Base-by-base conservation (phyloP, 2,329 filamentous ascomycete species). In the Zymoseptoria tritici region DNA sequence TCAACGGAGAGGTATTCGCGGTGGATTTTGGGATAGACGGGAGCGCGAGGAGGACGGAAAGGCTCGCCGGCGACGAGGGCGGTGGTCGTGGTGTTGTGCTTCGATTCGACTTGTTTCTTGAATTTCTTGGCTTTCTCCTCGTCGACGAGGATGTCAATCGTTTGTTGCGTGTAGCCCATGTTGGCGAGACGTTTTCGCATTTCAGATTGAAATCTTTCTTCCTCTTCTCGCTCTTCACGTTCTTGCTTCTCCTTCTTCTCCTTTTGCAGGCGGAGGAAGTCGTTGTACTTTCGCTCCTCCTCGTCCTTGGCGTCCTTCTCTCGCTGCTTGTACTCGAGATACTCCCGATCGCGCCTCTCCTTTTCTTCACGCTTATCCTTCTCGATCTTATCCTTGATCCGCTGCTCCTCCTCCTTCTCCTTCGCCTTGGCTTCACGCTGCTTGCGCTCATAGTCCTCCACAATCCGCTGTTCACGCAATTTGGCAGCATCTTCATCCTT, bases 221-320 rank as follows among this genome's bases (percentile, higher is more conserved):
- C 64, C 2, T 73, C 58, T 72, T 68, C 63, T 13, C 57, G 55
- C 51, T 62, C 63, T 69, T 66, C 64, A 42, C 64, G 58, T 60
- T 67, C 62, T 52, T 70, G 61, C 55, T 73, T 72, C 57, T 73
- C 72, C 36, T 64, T 60, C 49, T 72, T 93, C 89, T 67, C 65
- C 77, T 92, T 92, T 64, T 91, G 86, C 70, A 84, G 82, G 60
- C 90, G 87, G 24, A 97, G 80, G 26, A 77, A 72, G 24, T 69
- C 69, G 22, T 68, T 73, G 24, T 72, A 75, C 24, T 79, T 74
- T 46, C 70, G 72, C 61, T 79, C 74, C 60, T 74, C 72, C 63
- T 75, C 74, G 55, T 78, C 76, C 61, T 76, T 74, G 24, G 72
- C 69, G 61, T 72, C 67, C 50, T 69, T 66, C 58, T 68, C 63